These are phyloP conservation scores for Odonthalia washingtoniensis DNA, from an alignment of 31 red algal species.

Conservation along the genomic window DNA sequence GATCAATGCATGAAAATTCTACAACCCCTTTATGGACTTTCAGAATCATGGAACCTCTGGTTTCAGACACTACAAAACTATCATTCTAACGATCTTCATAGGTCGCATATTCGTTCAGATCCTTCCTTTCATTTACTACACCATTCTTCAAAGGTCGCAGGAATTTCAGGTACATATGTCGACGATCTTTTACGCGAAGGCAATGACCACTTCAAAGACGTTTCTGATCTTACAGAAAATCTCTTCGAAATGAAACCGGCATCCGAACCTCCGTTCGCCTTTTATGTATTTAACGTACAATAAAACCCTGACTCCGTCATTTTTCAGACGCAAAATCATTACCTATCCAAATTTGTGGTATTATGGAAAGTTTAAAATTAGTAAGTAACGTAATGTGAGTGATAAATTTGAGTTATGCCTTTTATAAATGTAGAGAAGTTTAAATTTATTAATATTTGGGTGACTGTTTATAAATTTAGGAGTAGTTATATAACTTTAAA, in stretches of 20 bases:
- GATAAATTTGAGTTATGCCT: too few species aligned
- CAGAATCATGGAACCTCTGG: too few species aligned
- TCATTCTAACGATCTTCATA: slow-evolving; percentile 28
- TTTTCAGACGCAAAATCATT: slow-evolving; percentile 6
- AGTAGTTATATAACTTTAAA: too few species aligned
- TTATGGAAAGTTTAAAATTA: too few species aligned
- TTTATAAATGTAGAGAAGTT: too few species aligned
- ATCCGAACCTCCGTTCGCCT: not conserved
- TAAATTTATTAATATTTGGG: too few species aligned
- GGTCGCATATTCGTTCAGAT: slow-evolving; percentile 33
- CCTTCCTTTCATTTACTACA: slow-evolving; percentile 32
- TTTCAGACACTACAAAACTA: slow-evolving; percentile 28
- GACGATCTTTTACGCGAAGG: slow-evolving; percentile 37
- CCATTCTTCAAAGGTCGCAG: not conserved
- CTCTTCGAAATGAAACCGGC: slow-evolving; percentile 19
- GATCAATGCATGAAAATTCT: too few species aligned
- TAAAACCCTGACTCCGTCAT: not conserved
- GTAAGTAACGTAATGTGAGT: too few species aligned
- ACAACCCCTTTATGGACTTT: too few species aligned
- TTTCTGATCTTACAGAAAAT: not conserved
- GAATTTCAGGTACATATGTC: slow-evolving; percentile 38
- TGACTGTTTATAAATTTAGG: too few species aligned
- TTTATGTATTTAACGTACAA: slow-evolving; percentile 38
- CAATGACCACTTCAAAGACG: not conserved
- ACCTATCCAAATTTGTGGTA: slow-evolving; percentile 32